These are phyloP conservation scores for Fusarium sp. DNA, from an alignment of 2,329 filamentous ascomycete species.

Conservation along the genomic window DNA sequence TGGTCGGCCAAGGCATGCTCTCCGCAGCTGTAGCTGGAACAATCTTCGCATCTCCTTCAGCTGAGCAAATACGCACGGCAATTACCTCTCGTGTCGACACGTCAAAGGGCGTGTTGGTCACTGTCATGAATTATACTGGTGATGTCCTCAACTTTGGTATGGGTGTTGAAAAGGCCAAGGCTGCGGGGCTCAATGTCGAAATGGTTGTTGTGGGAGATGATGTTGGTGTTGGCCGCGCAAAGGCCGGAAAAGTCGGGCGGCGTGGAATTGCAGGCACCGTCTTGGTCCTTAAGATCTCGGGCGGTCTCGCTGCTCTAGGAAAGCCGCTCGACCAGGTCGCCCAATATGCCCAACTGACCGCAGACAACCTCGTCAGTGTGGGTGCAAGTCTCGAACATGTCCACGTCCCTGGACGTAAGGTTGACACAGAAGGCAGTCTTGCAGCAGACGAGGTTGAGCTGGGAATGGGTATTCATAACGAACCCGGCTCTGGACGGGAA, in stretches of 20 bases:
- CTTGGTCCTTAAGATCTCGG: constrained; percentile 89
- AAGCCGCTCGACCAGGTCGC: constrained; percentile 76
- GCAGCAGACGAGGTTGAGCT: constrained; percentile 68
- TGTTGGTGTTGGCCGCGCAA: constrained; percentile 83
- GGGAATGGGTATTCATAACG: constrained; percentile 85
- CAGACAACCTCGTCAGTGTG: constrained; percentile 83
- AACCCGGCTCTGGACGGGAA: constrained; percentile 66
- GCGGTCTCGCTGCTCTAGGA: constrained; percentile 82
- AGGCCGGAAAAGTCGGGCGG: constrained; percentile 90
- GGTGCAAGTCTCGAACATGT: constrained; percentile 89
- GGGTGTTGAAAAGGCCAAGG: constrained; percentile 90
- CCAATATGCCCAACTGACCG: constrained; percentile 75
- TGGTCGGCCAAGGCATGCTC: constrained; percentile 84
- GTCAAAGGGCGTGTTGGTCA: constrained; percentile 82
- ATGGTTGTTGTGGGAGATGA: constrained; percentile 96
- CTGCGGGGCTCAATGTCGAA: constrained; percentile 79
- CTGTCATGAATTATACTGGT: constrained; percentile 95
- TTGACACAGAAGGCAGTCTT: constrained; percentile 68
- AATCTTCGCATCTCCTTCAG: constrained; percentile 84
- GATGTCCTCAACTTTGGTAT: constrained; percentile 94
- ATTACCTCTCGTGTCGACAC: constrained; percentile 79
- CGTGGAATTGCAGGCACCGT: constrained; percentile 93
- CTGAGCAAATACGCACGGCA: constrained; percentile 83
- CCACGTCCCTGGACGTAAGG: constrained; percentile 84
- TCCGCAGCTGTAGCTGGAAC: constrained; percentile 86